These are phyloP conservation scores for Penicillium brevicompactum DNA, from an alignment of 2,329 filamentous ascomycete genomes.

Conservation along the genomic window DNA sequence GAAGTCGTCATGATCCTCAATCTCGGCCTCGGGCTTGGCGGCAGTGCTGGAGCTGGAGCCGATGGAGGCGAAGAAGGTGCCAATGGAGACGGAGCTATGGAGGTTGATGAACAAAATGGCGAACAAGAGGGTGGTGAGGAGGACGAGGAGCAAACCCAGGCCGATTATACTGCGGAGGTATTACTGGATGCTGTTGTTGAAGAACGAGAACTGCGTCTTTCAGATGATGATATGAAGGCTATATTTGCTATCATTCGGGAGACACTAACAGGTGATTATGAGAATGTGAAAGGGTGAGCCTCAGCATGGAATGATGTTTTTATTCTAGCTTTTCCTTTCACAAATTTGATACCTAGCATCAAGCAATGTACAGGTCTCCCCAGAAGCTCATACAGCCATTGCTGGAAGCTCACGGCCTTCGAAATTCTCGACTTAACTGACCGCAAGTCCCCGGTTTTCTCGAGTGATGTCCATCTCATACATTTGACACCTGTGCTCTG, in stretches of 20 bases:
- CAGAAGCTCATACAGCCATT: not conserved
- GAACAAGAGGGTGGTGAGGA: conserved; percentile 17
- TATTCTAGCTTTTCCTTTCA: not conserved
- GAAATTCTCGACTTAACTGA: too few relatives aligned
- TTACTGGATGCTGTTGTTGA: conserved; percentile 46
- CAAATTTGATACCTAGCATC: not conserved
- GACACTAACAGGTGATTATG: conserved; percentile 28
- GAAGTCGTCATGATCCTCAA: conserved; percentile 51
- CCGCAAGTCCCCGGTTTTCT: not conserved
- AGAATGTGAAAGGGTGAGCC: conserved; percentile 6
- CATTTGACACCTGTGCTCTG: not conserved
- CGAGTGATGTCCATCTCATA: not conserved
- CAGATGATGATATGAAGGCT: conserved; percentile 38
- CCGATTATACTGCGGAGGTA: conserved; percentile 37
- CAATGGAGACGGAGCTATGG: conserved; percentile 25
- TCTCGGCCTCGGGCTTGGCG: conserved; percentile 42
- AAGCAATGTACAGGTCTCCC: not conserved
- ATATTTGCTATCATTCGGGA: conserved; percentile 41
- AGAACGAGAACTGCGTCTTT: conserved; percentile 44
- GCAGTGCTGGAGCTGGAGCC: not conserved
- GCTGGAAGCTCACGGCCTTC: too few relatives aligned
- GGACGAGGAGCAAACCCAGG: conserved; percentile 23
- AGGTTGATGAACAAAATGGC: conserved; percentile 22
- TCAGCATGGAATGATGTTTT: not conserved
- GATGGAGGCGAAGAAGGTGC: conserved; percentile 9